Evolutionary conservation across 2,329 filamentous ascomycete species (phyloP).

Genomic region (Alternaria ventricosa): DNA sequence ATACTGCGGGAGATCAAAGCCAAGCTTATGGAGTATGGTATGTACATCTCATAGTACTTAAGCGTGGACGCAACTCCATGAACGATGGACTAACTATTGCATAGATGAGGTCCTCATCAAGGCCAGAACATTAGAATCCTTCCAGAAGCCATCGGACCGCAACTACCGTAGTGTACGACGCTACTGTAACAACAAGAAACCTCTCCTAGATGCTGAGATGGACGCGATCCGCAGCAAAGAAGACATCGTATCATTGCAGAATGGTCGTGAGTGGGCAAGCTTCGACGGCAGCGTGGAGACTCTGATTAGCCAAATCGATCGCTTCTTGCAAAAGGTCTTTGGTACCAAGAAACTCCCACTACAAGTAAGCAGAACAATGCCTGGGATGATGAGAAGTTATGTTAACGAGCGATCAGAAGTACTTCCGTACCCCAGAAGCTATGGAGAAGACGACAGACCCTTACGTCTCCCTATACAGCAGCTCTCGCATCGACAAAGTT

Average conservation of each 20-base stretch:
- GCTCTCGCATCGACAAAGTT: conserved; percentile 47
- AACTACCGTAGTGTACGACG: conserved; percentile 50
- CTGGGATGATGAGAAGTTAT: too few relatives aligned
- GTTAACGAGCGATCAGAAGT: not conserved
- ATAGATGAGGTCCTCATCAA: conserved; percentile 51
- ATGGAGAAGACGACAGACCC: conserved; percentile 45
- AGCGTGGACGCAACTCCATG: too few relatives aligned
- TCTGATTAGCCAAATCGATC: conserved; percentile 36
- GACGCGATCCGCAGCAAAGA: conserved; percentile 50
- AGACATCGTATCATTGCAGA: conserved; percentile 49
- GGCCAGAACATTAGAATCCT: conserved; percentile 43
- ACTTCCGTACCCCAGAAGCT: conserved; percentile 50
- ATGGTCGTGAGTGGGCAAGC: conserved; percentile 50
- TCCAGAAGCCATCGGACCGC: conserved; percentile 49
- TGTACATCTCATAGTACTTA: too few relatives aligned
- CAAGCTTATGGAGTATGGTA: conserved; percentile 47
- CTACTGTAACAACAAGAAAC: conserved; percentile 47
- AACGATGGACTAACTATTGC: too few relatives aligned
- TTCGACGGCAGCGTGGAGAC: conserved; percentile 52
- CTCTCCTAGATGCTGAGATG: conserved; percentile 45
- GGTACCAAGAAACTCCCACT: conserved; percentile 30
- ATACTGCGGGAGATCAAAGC: conserved; percentile 41
- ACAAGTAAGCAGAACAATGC: conserved; percentile 13
- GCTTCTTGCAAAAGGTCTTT: conserved; percentile 30
- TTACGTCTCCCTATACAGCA: conserved; percentile 47